These are phyloP conservation scores for Oemleria cerasiformis DNA, from an alignment of 306 rosid genomes.

Conservation along the genomic window DNA sequence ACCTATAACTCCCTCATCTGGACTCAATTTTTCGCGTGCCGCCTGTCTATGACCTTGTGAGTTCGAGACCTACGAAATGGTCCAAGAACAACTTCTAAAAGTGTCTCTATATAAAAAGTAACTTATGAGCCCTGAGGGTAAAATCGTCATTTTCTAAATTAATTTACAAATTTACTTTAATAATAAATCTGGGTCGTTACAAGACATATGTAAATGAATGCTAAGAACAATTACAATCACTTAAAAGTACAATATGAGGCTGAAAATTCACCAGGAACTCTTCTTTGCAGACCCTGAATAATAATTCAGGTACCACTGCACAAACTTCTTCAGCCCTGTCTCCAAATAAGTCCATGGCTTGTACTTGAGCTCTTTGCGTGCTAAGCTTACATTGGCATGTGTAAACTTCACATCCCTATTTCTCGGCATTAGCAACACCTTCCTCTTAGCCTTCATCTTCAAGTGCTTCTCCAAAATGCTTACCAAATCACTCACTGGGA, in stretches of 20 bases:
- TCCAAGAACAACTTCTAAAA: too few relatives aligned
- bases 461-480: constrained; percentile 74
- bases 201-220: constrained; percentile 14
- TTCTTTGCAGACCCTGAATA: constrained; percentile 49
- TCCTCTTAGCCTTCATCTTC: constrained; percentile 70
- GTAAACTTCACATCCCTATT: constrained; percentile 85
- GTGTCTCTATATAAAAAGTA: too few relatives aligned
- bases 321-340: constrained; percentile 77
- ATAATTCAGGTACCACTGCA: constrained; percentile 63
- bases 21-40: too few relatives aligned
- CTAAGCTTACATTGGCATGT: constrained; percentile 78
- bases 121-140: too few relatives aligned
- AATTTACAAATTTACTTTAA: too few relatives aligned
- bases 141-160: too few relatives aligned
- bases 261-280: constrained; percentile 52
- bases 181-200: too few relatives aligned
- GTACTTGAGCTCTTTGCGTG: constrained; percentile 61
- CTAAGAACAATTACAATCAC: constrained; percentile 9
- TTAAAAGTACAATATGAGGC: constrained; percentile 11
- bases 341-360: constrained; percentile 67
- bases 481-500: constrained; percentile 69
- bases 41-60: too few relatives aligned
- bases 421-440: constrained; percentile 61
- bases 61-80: too few relatives aligned
- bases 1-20: too few relatives aligned